Base-by-base conservation (phyloP, 2,329 filamentous ascomycete genomes). In the Rhinocladiella similis region DNA sequence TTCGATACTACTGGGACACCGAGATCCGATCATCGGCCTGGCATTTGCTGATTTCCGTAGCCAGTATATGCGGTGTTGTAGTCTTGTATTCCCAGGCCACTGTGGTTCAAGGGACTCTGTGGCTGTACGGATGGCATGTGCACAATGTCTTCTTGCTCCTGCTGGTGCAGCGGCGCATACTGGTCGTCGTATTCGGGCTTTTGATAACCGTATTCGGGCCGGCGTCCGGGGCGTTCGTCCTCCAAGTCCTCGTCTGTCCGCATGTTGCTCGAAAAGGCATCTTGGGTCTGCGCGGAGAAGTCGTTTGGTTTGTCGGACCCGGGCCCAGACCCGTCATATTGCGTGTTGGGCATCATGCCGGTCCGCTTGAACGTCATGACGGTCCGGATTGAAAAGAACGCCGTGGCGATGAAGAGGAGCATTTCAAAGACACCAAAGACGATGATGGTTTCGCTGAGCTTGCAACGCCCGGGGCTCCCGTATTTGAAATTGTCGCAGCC, bases 341-440 rank as follows among this genome's bases (percentile, higher is more conserved):
- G 10, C 10, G 5, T 67, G 63, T 72, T 72, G 47, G 82, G 82
- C 54, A 83, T 74, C 47, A 77, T 76, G 57, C 83, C 83, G 46
- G 80, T 82, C 61, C 78, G 77, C 60, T 80, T 79, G 73, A 80
- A 84, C 64, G 83, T 76, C 67, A 77, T 72, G 54, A 83, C 73
- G 59, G 79, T 81, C 66, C 80, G 77, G 65, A 81, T 72, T 29
- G 80, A 83, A 60, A 85, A 75, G 60, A 70, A 77, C 53, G 75
- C 72, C 1, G 83, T 84, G 18, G 75, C 63, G 43, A 73, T 65
- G 68, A 85, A 86, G 54, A 83, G 74, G 33, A 85, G 62, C 81
- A 80, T 84, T 56, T 85, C 74, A 25, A 84, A 70, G 27, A 83
- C 78, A 5, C 80, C 83, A 29, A 85, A 72, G 12, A 83, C 80